Evolutionary conservation across 2,329 filamentous ascomycete genomes (phyloP).

Genomic region (Cadophora malorum): DNA sequence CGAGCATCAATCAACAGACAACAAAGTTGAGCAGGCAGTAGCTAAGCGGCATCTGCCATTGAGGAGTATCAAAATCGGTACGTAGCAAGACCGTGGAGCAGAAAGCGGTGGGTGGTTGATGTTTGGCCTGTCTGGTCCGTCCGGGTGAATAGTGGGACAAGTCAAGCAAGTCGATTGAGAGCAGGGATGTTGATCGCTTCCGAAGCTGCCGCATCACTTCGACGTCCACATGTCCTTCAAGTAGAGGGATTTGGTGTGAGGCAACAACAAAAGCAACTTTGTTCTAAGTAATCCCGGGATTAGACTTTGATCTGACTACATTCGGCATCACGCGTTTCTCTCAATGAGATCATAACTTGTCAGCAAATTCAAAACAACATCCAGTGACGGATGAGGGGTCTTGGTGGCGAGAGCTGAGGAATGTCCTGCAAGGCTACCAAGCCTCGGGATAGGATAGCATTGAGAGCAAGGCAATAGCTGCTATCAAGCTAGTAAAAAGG

Average conservation of each 20-base stretch:
- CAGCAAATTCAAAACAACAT: neutral
- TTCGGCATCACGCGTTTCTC: neutral
- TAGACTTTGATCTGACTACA: neutral
- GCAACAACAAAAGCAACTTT: neutral
- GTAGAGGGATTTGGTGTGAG: neutral
- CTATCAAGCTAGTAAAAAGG: slow-evolving; percentile 6
- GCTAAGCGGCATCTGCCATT: slow-evolving; percentile 12
- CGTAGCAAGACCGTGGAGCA: slow-evolving; percentile 18
- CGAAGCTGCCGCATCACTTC: slow-evolving; percentile 24
- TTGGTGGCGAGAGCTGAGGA: slow-evolving; percentile 13
- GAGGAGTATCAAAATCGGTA: neutral
- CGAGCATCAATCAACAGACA: slow-evolving; percentile 25
- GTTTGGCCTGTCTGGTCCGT: slow-evolving; percentile 13
- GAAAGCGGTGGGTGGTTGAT: slow-evolving; percentile 22
- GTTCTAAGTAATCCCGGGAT: neutral
- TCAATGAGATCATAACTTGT: slow-evolving; percentile 4
- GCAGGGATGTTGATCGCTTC: slow-evolving; percentile 32
- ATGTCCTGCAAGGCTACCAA: slow-evolving; percentile 17
- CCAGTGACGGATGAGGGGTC: slow-evolving; percentile 10
- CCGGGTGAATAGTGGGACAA: slow-evolving; percentile 34
- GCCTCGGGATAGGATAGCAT: slow-evolving; percentile 11
- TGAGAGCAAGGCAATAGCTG: neutral
- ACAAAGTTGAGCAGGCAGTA: slow-evolving; percentile 4
- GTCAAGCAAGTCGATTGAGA: slow-evolving; percentile 9
- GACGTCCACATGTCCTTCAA: neutral